Evolutionary conservation across 305 asterid species (phyloP).

Genomic region (Solanum hybrid): DNA sequence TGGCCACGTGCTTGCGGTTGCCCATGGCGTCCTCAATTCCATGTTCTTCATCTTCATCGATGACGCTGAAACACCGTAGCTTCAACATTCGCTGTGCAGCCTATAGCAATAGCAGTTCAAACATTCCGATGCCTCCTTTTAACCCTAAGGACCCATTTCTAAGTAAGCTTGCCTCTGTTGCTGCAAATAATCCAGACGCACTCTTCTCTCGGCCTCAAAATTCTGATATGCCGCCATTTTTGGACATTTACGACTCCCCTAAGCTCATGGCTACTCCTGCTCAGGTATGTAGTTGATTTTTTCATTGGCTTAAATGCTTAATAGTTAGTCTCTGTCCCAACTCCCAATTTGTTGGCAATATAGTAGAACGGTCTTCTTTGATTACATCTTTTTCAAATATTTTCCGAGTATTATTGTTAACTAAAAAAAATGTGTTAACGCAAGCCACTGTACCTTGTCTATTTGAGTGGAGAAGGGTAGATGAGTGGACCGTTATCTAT

Average conservation of each 20-base stretch:
- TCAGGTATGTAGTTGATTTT: constrained; percentile 21
- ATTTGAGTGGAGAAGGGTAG: background rate
- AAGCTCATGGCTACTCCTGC: constrained; percentile 84
- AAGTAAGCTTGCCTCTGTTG: constrained; percentile 63
- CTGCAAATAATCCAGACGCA: constrained; percentile 53
- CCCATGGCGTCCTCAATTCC: constrained; percentile 55
- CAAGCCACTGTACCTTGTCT: background rate
- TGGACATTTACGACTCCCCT: constrained; percentile 65
- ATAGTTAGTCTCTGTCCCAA: background rate
- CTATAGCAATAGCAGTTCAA: constrained; percentile 18
- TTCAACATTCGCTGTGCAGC: constrained; percentile 5
- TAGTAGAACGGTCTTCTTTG: background rate
- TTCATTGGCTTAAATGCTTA: background rate
- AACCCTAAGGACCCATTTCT: constrained; percentile 83
- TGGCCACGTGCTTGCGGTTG: constrained; percentile 52
- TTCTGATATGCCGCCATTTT: constrained; percentile 50
- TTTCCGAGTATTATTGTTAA: background rate
- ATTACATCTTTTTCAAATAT: background rate
- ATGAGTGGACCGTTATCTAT: background rate
- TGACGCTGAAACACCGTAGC: constrained; percentile 32
- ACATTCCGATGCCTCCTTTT: constrained; percentile 58
- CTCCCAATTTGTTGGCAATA: background rate
- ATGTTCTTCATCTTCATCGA: constrained; percentile 32
- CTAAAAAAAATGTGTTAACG: background rate
- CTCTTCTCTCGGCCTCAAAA: constrained; percentile 41